Conservation (phyloP, 352 stramenopile species). For the Synura sp. region DNA sequence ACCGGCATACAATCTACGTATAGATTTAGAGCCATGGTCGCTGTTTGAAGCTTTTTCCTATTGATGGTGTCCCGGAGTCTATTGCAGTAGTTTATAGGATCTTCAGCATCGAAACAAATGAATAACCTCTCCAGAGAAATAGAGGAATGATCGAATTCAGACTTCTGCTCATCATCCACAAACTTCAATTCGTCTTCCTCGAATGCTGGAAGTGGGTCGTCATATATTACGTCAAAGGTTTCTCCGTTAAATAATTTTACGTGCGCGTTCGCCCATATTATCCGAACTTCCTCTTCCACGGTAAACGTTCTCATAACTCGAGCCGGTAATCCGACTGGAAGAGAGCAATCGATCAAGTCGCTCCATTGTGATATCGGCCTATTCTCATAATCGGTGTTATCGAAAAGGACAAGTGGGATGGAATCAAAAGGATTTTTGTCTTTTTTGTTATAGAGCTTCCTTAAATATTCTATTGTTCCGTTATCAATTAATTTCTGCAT, state of each 20-base stretch:
- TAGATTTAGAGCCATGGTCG: slow-evolving; percentile 51
- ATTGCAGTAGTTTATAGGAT: slow-evolving; percentile 46
- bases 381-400: slow-evolving; percentile 43
- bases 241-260: neutral
- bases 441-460: neutral
- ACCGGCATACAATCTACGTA: slow-evolving; percentile 62
- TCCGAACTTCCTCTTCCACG: neutral
- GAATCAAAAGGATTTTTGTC: neutral
- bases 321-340: neutral
- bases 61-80: neutral
- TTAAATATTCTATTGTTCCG: neutral
- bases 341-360: neutral
- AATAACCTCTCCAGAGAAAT: slow-evolving; percentile 50
- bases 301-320: neutral
- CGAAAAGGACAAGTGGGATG: slow-evolving; percentile 44
- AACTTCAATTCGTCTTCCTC: slow-evolving; percentile 9
- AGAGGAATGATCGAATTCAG: too few relatives aligned
- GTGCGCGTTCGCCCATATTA: neutral
- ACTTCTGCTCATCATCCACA: neutral
- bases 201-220: slow-evolving; percentile 35
- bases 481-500: slow-evolving; percentile 47
- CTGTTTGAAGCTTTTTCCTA: neutral
- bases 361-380: neutral
- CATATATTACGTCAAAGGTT: slow-evolving; percentile 24
- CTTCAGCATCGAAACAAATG: slow-evolving; percentile 59